Base-by-base conservation (phyloP, 2,329 filamentous ascomycete species). In the Pseudogymnoascus sp. region DNA sequence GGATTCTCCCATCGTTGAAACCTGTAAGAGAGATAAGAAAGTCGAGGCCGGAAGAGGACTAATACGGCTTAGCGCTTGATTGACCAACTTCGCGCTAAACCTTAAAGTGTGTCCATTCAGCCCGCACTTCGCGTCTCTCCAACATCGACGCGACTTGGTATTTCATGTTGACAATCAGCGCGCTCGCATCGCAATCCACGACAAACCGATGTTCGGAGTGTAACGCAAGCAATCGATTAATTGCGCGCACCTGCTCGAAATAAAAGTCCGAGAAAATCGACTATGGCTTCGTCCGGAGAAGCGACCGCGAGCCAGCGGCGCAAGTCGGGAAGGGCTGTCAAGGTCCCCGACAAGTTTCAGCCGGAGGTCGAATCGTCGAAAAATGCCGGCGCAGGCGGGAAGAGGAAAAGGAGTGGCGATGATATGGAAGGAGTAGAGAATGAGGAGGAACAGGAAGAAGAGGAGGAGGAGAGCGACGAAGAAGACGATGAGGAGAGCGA, bases 251-350 rank as follows among this genome's bases (percentile, higher is more conserved):
- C 23, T 31, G 25, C 46, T 31, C n/a, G 46, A 16, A 53, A 53
- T 53, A 16, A 53, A 53, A 53, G n/a, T 25, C 21, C 25, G 25
- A n/a, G 46, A 31, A 53, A 31, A 82, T 79, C 71, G 82, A 82
- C 80, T 74, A 81, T 78, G 71, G 77, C 78, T 67, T 81, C 82
- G 60, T 79, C 82, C 66, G 80, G 82, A 63, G 77, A 78, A 66
- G 78, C 80, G 66, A 75, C 78, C 65, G 78, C 79, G 71, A 66
- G 64, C 37, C 78, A 81, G 76, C 82, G 82, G 80, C 86, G 87
- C 75, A 84, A 85, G 68, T 89, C 87, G 38, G 84, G 85, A 84
- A 85, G 85, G 84, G 85, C 86, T 78, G 80, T 84, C 66, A 83
- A 79, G 71, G 79, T 78, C 37, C 84, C 85, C 53, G 74, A 81